Evolutionary conservation across 208 protist genomes (phyloP).

Genomic region (Phytomonas sp.): DNA sequence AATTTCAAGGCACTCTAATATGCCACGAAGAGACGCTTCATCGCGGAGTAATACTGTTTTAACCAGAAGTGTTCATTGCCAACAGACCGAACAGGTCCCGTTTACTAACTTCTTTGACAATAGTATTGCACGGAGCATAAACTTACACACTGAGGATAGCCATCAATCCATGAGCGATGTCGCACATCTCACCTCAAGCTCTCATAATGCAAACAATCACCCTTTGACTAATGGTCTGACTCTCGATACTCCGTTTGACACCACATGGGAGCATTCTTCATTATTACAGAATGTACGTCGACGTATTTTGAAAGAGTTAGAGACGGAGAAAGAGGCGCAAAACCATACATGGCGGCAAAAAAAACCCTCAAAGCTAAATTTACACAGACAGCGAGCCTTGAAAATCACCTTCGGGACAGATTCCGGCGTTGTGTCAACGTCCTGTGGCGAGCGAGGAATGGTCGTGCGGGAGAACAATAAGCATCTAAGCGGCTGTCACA

Average conservation of each 20-base stretch:
- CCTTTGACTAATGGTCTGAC: not conserved
- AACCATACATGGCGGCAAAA: not conserved
- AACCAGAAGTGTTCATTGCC: not conserved
- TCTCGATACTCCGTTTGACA: not conserved
- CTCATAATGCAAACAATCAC: not conserved
- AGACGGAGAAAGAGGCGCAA: slow-evolving; percentile 18
- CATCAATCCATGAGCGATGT: not conserved
- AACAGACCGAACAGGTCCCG: not conserved
- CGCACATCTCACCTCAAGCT: not conserved
- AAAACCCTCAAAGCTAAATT: slow-evolving; percentile 19
- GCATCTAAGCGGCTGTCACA: slow-evolving; percentile 7
- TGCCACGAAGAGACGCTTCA: not conserved
- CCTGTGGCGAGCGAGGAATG: slow-evolving; percentile 3
- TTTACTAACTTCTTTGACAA: slow-evolving; percentile 3
- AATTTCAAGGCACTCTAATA: not conserved
- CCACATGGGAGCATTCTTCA: slow-evolving; percentile 14
- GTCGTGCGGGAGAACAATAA: not conserved
- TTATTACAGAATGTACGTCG: slow-evolving; percentile 34
- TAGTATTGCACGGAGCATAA: not conserved
- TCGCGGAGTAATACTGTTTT: not conserved
- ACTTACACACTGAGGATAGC: slow-evolving; percentile 13
- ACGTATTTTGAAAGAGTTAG: slow-evolving; percentile 47
- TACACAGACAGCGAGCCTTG: slow-evolving; percentile 53
- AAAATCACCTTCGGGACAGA: slow-evolving; percentile 54
- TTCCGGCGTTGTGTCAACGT: slow-evolving; percentile 9